These are phyloP conservation scores for Ophiosphaerella korrae DNA, from an alignment of 2,329 filamentous ascomycete species.

Conservation along the genomic window DNA sequence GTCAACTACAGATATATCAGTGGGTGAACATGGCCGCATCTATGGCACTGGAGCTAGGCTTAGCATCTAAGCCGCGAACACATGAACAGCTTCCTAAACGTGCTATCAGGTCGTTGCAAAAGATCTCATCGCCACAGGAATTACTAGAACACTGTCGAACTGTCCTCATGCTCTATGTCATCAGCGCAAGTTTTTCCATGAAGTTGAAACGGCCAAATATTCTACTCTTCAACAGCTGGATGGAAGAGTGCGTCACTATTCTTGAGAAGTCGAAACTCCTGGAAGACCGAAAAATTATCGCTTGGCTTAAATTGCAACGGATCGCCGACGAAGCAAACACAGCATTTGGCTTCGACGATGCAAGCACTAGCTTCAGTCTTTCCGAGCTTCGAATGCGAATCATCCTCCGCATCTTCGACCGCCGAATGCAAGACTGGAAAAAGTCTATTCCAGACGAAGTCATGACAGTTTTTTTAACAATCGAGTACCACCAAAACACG, in stretches of 20 bases:
- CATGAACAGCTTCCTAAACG: constrained; percentile 45
- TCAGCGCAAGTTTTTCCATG: constrained; percentile 43
- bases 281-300: constrained; percentile 36
- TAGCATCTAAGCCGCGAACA: constrained; percentile 44
- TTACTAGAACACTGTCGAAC: constrained; percentile 44
- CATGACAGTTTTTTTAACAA: constrained; percentile 31
- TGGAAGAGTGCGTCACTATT: constrained; percentile 40
- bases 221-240: constrained; percentile 44
- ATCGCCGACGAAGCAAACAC: constrained; percentile 46
- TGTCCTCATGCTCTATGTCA: constrained; percentile 37
- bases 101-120: constrained; percentile 37
- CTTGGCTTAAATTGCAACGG: constrained; percentile 41
- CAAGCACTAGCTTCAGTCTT: constrained; percentile 44
- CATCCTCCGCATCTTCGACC: constrained; percentile 43
- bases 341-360: constrained; percentile 46
- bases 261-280: constrained; percentile 38
- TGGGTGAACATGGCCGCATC: constrained; percentile 44
- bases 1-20: constrained; percentile 42
- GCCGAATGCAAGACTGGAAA: constrained; percentile 44
- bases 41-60: constrained; percentile 44
- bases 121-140: constrained; percentile 43
- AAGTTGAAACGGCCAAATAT: constrained; percentile 42
- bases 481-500: constrained; percentile 42
- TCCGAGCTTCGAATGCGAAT: constrained; percentile 44
- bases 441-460: constrained; percentile 38